phyloP scores from a whole-genome alignment of 768 basidiomycete genomes.

The Suillus alpinus region DNA sequence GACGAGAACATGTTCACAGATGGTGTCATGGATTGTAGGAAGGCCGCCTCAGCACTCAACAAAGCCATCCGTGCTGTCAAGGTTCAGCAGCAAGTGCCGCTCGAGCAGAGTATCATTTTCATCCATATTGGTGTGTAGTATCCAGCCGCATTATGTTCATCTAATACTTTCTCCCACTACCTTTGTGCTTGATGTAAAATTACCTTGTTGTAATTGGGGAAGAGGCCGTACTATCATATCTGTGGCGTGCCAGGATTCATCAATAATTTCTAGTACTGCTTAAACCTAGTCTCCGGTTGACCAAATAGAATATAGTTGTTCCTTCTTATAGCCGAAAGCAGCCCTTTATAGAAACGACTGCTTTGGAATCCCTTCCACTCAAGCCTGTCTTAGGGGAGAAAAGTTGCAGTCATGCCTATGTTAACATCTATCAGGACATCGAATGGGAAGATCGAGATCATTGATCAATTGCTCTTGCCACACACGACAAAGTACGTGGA shows the following conservation, averaged over 20 bases:
- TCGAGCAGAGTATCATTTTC: slow-evolving; percentile 24
- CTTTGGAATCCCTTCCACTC: background rate
- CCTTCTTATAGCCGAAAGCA: background rate
- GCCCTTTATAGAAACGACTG: background rate
- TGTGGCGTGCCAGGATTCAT: background rate
- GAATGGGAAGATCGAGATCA: slow-evolving; percentile 69
- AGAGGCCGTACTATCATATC: background rate
- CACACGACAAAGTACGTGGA: slow-evolving; percentile 65
- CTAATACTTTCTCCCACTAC: background rate
- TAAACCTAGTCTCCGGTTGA: too few species aligned
- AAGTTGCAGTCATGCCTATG: slow-evolving; percentile 12
- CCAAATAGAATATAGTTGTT: too few species aligned
- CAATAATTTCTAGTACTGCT: background rate
- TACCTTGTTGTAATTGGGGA: background rate
- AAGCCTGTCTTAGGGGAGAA: background rate
- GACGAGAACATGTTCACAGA: slow-evolving; percentile 16
- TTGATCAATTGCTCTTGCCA: slow-evolving; percentile 87
- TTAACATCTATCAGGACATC: slow-evolving; percentile 42
- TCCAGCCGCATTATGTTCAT: background rate
- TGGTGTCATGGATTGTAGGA: slow-evolving; percentile 12
- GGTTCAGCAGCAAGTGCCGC: slow-evolving; percentile 7
- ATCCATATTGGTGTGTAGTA: slow-evolving; percentile 23
- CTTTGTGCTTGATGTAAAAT: background rate
- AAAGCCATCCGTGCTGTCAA: slow-evolving; percentile 12
- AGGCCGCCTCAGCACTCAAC: slow-evolving; percentile 17